Evolutionary conservation across 2,329 filamentous ascomycete genomes (phyloP).

Genomic region (Seiridium unicorne): DNA sequence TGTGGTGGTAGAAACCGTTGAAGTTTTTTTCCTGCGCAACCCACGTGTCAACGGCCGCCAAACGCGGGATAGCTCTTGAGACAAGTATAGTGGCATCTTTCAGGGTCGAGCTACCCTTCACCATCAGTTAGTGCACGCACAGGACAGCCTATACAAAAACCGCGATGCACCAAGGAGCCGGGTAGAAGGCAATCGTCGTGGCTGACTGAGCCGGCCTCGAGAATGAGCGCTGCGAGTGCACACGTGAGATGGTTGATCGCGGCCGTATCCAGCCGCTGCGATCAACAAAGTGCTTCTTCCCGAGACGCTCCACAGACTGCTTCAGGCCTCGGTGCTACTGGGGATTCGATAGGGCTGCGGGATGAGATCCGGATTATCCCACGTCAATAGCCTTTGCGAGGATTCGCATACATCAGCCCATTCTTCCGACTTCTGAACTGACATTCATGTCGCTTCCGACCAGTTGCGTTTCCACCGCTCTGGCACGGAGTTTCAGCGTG

Average conservation of each 20-base stretch:
- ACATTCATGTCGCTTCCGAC: neutral
- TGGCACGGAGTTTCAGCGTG: conserved; percentile 7
- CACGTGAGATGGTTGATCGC: neutral
- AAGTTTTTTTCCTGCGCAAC: neutral
- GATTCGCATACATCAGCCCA: neutral
- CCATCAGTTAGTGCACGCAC: no score
- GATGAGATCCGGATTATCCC: neutral
- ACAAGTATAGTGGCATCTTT: neutral
- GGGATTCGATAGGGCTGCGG: neutral
- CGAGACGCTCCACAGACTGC: no score
- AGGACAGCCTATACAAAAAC: no score
- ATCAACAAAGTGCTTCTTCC: neutral
- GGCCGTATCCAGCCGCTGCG: neutral
- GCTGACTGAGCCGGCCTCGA: no score
- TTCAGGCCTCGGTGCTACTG: neutral
- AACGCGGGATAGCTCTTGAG: no score
- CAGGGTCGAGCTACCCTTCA: neutral
- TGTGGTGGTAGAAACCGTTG: neutral
- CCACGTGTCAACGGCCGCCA: neutral
- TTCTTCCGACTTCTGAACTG: conserved; percentile 5
- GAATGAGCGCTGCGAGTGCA: no score
- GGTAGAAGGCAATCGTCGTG: no score
- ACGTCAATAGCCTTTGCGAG: neutral
- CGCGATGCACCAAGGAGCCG: no score
- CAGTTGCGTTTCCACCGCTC: neutral